Base-by-base conservation (phyloP, 257 asterid genomes). In the Osmanthus fragrans region DNA sequence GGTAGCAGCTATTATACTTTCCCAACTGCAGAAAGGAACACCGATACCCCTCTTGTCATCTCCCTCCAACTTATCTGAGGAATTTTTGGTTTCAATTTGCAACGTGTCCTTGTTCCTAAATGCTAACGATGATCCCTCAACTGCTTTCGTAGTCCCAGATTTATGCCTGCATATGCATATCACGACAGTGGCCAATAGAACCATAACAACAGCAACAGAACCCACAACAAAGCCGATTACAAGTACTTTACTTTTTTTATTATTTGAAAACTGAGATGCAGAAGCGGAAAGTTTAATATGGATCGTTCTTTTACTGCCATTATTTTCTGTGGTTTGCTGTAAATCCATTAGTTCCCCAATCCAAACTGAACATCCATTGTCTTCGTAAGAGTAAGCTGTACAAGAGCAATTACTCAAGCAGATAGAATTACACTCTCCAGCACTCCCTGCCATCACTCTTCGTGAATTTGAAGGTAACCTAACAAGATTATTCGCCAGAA, bases 371-470 rank as follows among this genome's bases (percentile, higher is more conserved):
- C 92, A 88, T 2, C 47, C 81, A 25, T 12, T 73, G 19, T 30
- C 82, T 54, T 80, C 74, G 72, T 77, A 88, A 8, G 84, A 76
- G 79, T 88, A 86, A 58, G 85, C 90, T 5, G 81, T 70, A 75
- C 92, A 88, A 79, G 89, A 80, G 74, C 92, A 88, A 67, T 80
- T 82, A 18, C 29, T 78, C 76, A 80, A 77, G 80, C 92, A 88
- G 60, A 73, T 39, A 3, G 83, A 74, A 70, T 86, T 83, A 69
- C 92, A 88, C 15, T 83, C 87, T 0, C 72, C 81, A 21, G 19
- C 18, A 63, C 73, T 81, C 54, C 80, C 79, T 65, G 13, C 87
- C 1, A 58, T 19, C 70, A 68, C 18, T 6, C 36, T 1, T 21
- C 51, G 78, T 34, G 80, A 7, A 71, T 77, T 21, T 3, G 4